Evolutionary conservation across 345 rosid genomes (phyloP).

Genomic region (Jatropha curcas): DNA sequence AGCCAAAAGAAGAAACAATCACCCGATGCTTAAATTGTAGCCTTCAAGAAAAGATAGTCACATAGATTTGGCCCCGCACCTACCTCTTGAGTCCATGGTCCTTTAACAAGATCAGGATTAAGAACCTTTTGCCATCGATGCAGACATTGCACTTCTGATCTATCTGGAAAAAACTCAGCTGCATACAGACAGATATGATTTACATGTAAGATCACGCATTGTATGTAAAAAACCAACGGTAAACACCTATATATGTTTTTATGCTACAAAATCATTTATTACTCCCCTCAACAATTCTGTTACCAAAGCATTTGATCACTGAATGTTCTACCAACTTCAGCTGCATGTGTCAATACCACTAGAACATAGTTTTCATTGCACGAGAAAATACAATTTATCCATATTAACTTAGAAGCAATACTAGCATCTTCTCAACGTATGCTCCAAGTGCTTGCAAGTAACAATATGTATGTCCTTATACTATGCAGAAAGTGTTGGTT

Average conservation of each 20-base stretch:
- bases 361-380: neutral
- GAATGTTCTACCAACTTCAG: neutral
- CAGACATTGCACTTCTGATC: constrained; percentile 97
- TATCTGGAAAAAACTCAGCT: constrained; percentile 79
- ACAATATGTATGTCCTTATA: neutral
- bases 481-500: neutral
- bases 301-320: neutral
- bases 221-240: neutral
- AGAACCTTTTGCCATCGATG: constrained; percentile 99
- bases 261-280: constrained; percentile 2
- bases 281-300: neutral
- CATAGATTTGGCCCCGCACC: neutral
- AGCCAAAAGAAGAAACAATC: constrained; percentile 13
- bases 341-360: neutral
- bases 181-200: constrained; percentile 27
- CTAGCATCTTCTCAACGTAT: neutral
- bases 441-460: neutral
- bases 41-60: constrained; percentile 17
- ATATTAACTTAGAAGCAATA: neutral
- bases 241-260: neutral
- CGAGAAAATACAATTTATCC: neutral
- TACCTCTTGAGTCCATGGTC: constrained; percentile 99
- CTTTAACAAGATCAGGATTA: constrained; percentile 92
- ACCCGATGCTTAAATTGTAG: neutral
- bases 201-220: neutral